Percentiles rank a stretch among this genome's conserved stretches.
phyloP scores from a whole-genome alignment of 108 stramenopile genomes.

The Craspedostauros australis region DNA sequence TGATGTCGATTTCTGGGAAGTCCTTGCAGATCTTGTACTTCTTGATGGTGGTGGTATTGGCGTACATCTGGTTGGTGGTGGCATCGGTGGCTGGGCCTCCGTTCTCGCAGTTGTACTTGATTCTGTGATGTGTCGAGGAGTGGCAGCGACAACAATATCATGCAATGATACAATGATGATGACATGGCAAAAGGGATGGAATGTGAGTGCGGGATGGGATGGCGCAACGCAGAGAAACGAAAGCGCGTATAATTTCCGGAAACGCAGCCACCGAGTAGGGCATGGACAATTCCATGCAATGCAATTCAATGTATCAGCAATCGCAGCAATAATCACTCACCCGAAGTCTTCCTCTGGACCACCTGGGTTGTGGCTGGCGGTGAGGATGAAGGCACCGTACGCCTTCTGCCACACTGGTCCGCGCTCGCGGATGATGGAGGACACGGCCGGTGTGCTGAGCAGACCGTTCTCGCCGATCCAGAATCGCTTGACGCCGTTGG shows the following conservation, averaged over 20 bases:
- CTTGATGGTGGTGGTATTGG: conserved; percentile 83
- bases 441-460: conserved; percentile 97
- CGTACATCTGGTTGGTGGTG: conserved; percentile 90
- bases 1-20: conserved; percentile 89
- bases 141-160: too few relatives aligned
- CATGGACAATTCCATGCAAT: too few relatives aligned
- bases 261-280: background rate
- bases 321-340: too few relatives aligned
- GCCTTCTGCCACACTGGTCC: conserved; percentile 95
- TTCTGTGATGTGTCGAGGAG: conserved; percentile 25
- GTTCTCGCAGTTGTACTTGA: conserved; percentile 99
- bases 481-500: conserved; percentile 93
- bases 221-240: too few relatives aligned
- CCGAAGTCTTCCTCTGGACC: conserved; percentile 99
- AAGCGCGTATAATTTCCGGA: background rate
- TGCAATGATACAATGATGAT: too few relatives aligned
- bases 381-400: conserved; percentile 98
- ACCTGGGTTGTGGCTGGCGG: conserved; percentile 99
- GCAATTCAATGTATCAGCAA: too few relatives aligned
- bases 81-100: conserved; percentile 97
- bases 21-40: conserved; percentile 87
- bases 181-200: too few relatives aligned
- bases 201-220: too few relatives aligned
- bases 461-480: conserved; percentile 97
- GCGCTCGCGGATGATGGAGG: conserved; percentile 92